Conservation (phyloP, 176 grass and related monocot genomes). For the Puya raimondii region DNA sequence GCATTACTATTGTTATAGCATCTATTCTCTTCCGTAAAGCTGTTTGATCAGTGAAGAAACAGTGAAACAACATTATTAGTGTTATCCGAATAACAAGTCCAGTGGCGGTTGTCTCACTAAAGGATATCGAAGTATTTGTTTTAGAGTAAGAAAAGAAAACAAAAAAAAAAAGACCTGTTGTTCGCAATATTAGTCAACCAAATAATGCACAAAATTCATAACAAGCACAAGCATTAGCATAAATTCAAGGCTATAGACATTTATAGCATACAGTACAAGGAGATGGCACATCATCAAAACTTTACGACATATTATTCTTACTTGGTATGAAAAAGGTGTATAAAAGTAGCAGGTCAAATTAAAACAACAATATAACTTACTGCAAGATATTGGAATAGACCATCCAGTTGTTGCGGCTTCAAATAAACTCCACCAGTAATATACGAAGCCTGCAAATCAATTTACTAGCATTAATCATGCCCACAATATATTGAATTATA, state of each 20-base stretch:
- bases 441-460: conserved; percentile 67
- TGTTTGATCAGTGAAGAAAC: no score
- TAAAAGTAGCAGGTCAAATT: background rate
- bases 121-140: no score
- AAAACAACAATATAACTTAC: conserved; percentile 26
- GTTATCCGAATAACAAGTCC: no score
- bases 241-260: background rate
- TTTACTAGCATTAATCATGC: conserved; percentile 13
- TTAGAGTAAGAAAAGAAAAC: no score
- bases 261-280: background rate
- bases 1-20: no score
- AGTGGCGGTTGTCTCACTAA: no score
- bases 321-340: background rate
- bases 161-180: no score
- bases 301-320: background rate
- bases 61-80: no score
- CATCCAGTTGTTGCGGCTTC: conserved; percentile 81
- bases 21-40: no score
- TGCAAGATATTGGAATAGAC: conserved; percentile 80
- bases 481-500: conserved; percentile 4
- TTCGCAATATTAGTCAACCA: no score
- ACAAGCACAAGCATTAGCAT: no score
- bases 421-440: conserved; percentile 94
- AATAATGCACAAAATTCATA: no score
- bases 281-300: background rate